Evolutionary conservation across 1,139 yeast genomes (phyloP).

Genomic region (Saccharomycopsis crataegensis): DNA sequence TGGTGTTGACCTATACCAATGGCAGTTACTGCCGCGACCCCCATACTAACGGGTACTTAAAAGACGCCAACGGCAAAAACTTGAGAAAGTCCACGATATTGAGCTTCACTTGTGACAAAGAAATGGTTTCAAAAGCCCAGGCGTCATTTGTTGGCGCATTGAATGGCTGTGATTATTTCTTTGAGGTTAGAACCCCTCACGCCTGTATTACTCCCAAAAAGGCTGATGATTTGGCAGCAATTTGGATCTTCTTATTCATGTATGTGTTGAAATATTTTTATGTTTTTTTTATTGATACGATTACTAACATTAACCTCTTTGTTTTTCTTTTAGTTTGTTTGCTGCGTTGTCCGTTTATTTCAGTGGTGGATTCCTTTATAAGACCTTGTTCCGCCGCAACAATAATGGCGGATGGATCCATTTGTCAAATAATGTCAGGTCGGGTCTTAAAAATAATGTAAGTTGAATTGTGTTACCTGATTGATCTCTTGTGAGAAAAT

Average conservation of each 20-base stretch:
- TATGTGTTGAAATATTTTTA: constrained; percentile 5
- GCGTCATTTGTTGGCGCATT: constrained; percentile 64
- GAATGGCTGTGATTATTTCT: constrained; percentile 74
- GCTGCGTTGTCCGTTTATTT: constrained; percentile 50
- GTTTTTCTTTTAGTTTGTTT: constrained; percentile 36
- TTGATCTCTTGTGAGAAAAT: background rate
- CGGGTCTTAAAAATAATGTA: constrained; percentile 13
- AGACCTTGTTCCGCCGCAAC: constrained; percentile 27
- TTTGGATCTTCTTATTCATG: constrained; percentile 53
- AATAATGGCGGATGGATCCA: constrained; percentile 28
- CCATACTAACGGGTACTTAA: constrained; percentile 29
- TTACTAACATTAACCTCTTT: constrained; percentile 3
- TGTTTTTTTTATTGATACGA: background rate
- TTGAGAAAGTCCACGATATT: constrained; percentile 57
- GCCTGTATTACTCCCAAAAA: constrained; percentile 79
- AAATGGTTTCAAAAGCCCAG: constrained; percentile 57
- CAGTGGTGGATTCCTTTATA: constrained; percentile 48
- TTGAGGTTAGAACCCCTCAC: constrained; percentile 78
- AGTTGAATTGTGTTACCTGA: constrained; percentile 2
- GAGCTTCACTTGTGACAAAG: constrained; percentile 76
- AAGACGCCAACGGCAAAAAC: constrained; percentile 23
- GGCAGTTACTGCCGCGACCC: constrained; percentile 60
- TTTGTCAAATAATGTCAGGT: constrained; percentile 22
- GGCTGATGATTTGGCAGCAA: constrained; percentile 47
- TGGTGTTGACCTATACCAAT: constrained; percentile 60